A percentile compares a stretch with the other conserved stretches of the same genome.
phyloP scores from a whole-genome alignment of 257 asterid genomes.

The Solanum gracilifrons region DNA sequence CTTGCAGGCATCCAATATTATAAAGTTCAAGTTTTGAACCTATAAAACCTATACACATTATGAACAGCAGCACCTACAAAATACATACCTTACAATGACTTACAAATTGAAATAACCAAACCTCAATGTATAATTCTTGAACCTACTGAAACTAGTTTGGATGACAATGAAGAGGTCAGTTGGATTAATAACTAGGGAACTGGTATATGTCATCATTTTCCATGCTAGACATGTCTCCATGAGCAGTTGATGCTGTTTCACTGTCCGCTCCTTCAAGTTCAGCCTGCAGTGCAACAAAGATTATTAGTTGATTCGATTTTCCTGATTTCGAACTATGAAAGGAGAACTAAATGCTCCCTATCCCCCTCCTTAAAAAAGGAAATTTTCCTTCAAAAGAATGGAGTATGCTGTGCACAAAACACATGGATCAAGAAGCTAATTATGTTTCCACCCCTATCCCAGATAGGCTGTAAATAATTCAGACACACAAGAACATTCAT shows the following conservation, averaged over 20 bases:
- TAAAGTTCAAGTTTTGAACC: not conserved
- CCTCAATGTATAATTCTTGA: not conserved
- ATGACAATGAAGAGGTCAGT: not conserved
- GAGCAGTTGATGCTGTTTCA: constrained; percentile 20
- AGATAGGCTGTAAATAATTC: not conserved
- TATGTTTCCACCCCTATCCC: not conserved
- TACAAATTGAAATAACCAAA: not conserved
- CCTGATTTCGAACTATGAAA: not conserved
- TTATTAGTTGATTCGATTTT: not conserved
- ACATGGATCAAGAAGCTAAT: not conserved
- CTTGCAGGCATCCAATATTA: not conserved
- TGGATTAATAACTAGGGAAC: constrained; percentile 7
- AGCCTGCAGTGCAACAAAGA: constrained; percentile 36
- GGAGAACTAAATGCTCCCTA: not conserved
- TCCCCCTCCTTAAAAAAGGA: not conserved
- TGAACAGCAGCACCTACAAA: not conserved
- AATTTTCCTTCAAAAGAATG: not conserved
- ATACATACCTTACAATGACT: not conserved
- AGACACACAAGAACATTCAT: not conserved
- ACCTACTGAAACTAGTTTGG: not conserved
- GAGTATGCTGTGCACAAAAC: not conserved
- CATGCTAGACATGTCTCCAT: constrained; percentile 7
- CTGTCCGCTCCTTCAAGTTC: constrained; percentile 32
- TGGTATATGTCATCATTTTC: constrained; percentile 33
- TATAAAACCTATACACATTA: not conserved